These are phyloP conservation scores for Linum tenue DNA, from an alignment of 345 rosid species.

Conservation along the genomic window DNA sequence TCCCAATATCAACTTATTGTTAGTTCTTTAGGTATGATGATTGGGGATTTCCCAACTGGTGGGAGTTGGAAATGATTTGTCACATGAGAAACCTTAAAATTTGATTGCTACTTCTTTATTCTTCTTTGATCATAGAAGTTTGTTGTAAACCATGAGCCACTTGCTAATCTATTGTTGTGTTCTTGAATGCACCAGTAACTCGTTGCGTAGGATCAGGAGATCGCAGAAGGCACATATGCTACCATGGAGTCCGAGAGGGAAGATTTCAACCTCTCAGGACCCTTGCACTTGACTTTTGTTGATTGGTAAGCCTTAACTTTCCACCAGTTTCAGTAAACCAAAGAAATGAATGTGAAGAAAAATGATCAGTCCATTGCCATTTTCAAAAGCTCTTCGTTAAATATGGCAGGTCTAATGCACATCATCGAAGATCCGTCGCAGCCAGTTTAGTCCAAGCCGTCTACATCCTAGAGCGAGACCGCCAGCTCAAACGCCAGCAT, in stretches of 20 bases:
- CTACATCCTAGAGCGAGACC: conserved; percentile 70
- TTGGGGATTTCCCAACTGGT: too few species aligned
- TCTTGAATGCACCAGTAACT: too few species aligned
- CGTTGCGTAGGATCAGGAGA: conserved; percentile 1
- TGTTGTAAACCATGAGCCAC: too few species aligned
- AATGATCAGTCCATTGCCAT: too few species aligned
- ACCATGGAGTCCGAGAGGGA: conserved; percentile 60
- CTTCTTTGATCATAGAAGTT: too few species aligned
- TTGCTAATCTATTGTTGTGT: too few species aligned
- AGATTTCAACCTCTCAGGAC: conserved; percentile 55
- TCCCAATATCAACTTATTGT: too few species aligned
- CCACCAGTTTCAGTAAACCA: neutral
- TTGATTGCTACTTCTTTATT: too few species aligned
- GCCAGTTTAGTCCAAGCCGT: conserved; percentile 81
- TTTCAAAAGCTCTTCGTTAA: too few species aligned
- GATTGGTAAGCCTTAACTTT: conserved; percentile 46
- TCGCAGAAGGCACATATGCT: conserved; percentile 1
- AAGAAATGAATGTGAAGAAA: neutral
- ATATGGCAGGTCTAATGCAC: conserved; percentile 44
- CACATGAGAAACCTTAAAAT: too few species aligned
- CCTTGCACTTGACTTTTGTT: conserved; percentile 46
- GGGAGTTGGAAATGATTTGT: too few species aligned
- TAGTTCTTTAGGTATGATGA: too few species aligned
- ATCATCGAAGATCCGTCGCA: conserved; percentile 63
- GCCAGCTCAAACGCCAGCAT: conserved; percentile 63